Evolutionary conservation across 768 basidiomycete genomes (phyloP).

Genomic region (Naganishia randhawae): DNA sequence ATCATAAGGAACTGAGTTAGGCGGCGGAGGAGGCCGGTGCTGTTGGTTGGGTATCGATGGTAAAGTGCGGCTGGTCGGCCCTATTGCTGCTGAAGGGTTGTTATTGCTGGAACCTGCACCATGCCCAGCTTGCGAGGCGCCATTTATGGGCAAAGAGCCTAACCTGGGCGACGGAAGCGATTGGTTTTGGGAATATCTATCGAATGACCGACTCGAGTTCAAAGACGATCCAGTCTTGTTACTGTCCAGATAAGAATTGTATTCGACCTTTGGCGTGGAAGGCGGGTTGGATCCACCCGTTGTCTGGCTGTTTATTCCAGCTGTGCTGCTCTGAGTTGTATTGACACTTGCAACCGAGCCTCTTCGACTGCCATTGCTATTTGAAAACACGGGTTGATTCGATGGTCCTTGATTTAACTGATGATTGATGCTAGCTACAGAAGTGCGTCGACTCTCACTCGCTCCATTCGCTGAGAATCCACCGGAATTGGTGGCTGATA

Average conservation of each 20-base stretch:
- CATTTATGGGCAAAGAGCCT: not conserved
- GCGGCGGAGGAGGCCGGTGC: not conserved
- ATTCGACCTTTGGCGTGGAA: not conserved
- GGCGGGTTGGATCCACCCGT: not conserved
- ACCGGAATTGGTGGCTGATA: not conserved
- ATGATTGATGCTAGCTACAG: not conserved
- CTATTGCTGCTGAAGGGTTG: not conserved
- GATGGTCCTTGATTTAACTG: not conserved
- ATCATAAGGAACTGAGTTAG: not conserved
- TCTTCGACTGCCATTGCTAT: not conserved
- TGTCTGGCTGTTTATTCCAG: not conserved
- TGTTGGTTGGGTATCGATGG: not conserved
- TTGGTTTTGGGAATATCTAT: not conserved
- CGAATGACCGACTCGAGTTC: slow-evolving; percentile 2
- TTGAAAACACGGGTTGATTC: not conserved
- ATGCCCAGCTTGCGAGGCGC: not conserved
- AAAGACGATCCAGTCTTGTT: slow-evolving; percentile 20
- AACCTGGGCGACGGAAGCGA: not conserved
- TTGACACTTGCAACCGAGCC: slow-evolving; percentile 10
- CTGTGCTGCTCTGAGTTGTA: not conserved
- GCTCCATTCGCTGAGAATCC: not conserved
- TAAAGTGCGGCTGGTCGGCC: not conserved
- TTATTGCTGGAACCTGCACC: too few relatives aligned
- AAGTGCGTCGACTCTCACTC: not conserved
- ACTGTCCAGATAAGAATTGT: not conserved